These are phyloP conservation scores for Trichopus zeylanicus DNA, from an alignment of 116 monocot species.

Conservation along the genomic window DNA sequence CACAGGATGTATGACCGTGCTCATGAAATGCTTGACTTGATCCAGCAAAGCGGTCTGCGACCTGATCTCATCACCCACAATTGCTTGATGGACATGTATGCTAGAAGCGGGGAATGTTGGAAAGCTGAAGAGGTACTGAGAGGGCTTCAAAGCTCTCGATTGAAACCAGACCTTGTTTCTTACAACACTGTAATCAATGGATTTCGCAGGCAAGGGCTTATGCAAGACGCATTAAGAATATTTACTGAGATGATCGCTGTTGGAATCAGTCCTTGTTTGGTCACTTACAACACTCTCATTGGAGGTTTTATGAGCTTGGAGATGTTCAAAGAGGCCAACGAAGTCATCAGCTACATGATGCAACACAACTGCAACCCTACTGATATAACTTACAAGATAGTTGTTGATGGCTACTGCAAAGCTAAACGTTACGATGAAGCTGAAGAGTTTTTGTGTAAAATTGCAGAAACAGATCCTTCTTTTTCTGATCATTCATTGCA, in stretches of 20 bases:
- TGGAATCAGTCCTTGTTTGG: slow-evolving; percentile 57
- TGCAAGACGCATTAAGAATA: slow-evolving; percentile 74
- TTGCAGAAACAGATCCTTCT: slow-evolving; percentile 44
- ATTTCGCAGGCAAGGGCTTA: slow-evolving; percentile 78
- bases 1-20: slow-evolving; percentile 66
- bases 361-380: slow-evolving; percentile 48
- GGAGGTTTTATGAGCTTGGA: slow-evolving; percentile 46
- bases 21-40: slow-evolving; percentile 54
- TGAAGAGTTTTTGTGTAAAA: slow-evolving; percentile 49
- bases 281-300: slow-evolving; percentile 89
- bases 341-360: slow-evolving; percentile 76
- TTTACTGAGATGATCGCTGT: slow-evolving; percentile 57
- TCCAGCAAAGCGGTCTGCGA: slow-evolving; percentile 42
- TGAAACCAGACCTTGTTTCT: slow-evolving; percentile 71
- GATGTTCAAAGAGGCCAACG: slow-evolving; percentile 70
- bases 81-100: slow-evolving; percentile 92
- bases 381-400: slow-evolving; percentile 69
- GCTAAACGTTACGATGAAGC: slow-evolving; percentile 52
- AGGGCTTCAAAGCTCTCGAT: slow-evolving; percentile 28
- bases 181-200: slow-evolving; percentile 98
- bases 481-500: slow-evolving; percentile 28
- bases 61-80: slow-evolving; percentile 88
- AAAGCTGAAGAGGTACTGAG: slow-evolving; percentile 76
- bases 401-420: slow-evolving; percentile 77
- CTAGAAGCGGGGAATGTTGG: slow-evolving; percentile 67